Base-by-base conservation (phyloP, 2,329 filamentous ascomycete genomes). In the Aspergillus ibericus region DNA sequence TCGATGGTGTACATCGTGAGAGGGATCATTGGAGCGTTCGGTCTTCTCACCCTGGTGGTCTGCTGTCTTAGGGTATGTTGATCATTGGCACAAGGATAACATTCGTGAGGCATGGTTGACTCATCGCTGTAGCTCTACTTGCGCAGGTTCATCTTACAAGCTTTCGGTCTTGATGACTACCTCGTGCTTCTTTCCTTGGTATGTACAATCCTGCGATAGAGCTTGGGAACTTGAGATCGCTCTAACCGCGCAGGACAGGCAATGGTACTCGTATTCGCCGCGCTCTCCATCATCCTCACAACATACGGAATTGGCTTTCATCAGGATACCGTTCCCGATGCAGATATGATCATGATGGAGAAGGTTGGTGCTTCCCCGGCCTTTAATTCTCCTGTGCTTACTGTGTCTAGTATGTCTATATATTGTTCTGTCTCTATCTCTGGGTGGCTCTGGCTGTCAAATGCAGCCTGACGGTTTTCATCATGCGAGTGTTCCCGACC, bases 1-100 rank as follows among this genome's bases (percentile, higher is more conserved):
- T 25, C 22, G 27, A 32, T 48, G 44, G 44, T 48, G 13, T 13
- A 29, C 9, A 29, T 25, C 29, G 44, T 32, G 44, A 48, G 44
- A 15, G 44, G 44, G 16, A 22, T 48, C 15, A 58, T 61, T 29
- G 59, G 58, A 12, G 46, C 48, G 12, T 61, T 59, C 38, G 53
- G 59, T 16, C 59, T 56, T 54, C 56, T 56, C 35, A 51, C 53
- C 3, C 49, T 61, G 18, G 40, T 61, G 35, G 53, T 61, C 15
- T 59, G 44, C 10, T 47, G 44, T 47, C 44, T 47, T 32, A 32
- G 44, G 15, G 44, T 47, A 47, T 32, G 44, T 47, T 29, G 4
- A 32, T 6, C 3, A 10, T 47, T 47, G 27, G 6, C n/a, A 9
- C 42, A 22, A 47, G 15, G 20, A 10, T 25, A 18, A n/a, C 7